These are phyloP conservation scores for Skeletonema tropicum DNA, from an alignment of 108 stramenopile species.

Conservation along the genomic window DNA sequence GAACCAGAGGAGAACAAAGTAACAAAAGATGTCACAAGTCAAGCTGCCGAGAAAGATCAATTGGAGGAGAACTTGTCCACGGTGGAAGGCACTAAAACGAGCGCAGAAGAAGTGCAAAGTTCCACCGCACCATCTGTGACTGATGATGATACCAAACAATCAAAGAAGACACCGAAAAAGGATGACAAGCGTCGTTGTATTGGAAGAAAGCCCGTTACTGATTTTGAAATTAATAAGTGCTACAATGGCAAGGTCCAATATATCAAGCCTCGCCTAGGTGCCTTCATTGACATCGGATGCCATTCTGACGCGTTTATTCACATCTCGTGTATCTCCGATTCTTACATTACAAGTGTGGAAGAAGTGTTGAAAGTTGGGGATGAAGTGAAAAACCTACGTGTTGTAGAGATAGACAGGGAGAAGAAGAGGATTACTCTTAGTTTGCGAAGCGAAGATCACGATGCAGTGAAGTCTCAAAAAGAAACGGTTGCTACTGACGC, in stretches of 20 bases:
- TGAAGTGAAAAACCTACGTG: slow-evolving; percentile 52
- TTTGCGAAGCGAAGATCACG: slow-evolving; percentile 65
- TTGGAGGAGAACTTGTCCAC: not conserved
- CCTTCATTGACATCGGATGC: slow-evolving; percentile 87
- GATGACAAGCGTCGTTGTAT: slow-evolving; percentile 73
- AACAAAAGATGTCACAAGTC: not conserved
- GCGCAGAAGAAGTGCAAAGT: slow-evolving; percentile 5
- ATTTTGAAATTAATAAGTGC: slow-evolving; percentile 65
- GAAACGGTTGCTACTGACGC: slow-evolving; percentile 28
- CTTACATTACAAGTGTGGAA: slow-evolving; percentile 65
- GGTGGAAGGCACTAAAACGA: not conserved
- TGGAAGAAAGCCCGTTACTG: slow-evolving; percentile 88
- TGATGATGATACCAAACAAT: not conserved
- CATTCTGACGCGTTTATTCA: slow-evolving; percentile 91
- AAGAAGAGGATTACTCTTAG: slow-evolving; percentile 78
- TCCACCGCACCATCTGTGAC: not conserved
- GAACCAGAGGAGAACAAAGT: slow-evolving; percentile 14
- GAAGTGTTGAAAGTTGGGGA: slow-evolving; percentile 69
- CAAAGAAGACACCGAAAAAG: slow-evolving; percentile 35
- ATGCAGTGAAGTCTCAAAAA: slow-evolving; percentile 55
- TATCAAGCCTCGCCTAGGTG: slow-evolving; percentile 78
- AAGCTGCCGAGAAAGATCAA: slow-evolving; percentile 8
- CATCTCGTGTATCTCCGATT: slow-evolving; percentile 76
- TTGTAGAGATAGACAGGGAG: slow-evolving; percentile 76
- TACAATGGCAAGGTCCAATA: slow-evolving; percentile 80